Percentiles rank a stretch among this genome's conserved stretches.
These are phyloP conservation scores for Xerocomellus dryophilus DNA, from an alignment of 768 basidiomycete species.

Conservation along the genomic window DNA sequence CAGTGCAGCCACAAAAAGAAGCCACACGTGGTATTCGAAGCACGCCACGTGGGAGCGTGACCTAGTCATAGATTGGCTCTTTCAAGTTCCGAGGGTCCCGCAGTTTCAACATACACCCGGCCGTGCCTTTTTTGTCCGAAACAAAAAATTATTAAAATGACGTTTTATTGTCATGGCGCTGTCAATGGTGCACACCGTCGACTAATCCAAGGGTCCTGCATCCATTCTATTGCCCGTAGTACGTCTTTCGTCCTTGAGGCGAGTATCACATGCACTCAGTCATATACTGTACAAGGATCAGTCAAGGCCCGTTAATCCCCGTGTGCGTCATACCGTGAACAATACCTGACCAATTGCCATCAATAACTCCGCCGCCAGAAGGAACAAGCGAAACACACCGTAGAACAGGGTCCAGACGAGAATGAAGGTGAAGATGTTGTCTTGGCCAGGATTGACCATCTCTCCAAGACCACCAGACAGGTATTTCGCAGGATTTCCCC, in stretches of 20 bases:
- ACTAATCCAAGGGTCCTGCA: background rate
- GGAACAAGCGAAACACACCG: slow-evolving; percentile 47
- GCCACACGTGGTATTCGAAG: slow-evolving; percentile 31
- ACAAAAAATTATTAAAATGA: too few relatives aligned
- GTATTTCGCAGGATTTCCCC: slow-evolving; percentile 60
- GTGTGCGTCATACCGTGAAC: slow-evolving; percentile 42
- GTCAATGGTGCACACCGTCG: too few relatives aligned
- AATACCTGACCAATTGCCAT: slow-evolving; percentile 34
- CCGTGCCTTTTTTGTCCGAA: background rate
- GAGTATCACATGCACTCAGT: slow-evolving; percentile 21
- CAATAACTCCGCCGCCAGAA: slow-evolving; percentile 1
- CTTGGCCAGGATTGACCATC: slow-evolving; percentile 81
- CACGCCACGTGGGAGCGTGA: slow-evolving; percentile 36
- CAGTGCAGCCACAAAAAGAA: slow-evolving; percentile 29
- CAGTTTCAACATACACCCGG: slow-evolving; percentile 11
- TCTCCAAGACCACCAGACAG: slow-evolving; percentile 61
- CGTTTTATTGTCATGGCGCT: background rate
- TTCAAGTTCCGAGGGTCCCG: slow-evolving; percentile 6
- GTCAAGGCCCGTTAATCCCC: background rate
- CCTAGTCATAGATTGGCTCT: slow-evolving; percentile 13
- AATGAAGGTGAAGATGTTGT: slow-evolving; percentile 87
- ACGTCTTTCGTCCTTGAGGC: background rate
- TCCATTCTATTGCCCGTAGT: background rate
- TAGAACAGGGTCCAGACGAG: slow-evolving; percentile 94
- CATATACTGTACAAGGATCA: slow-evolving; percentile 38